These are phyloP conservation scores for Favolaschia claudopus DNA, from an alignment of 768 basidiomycete species.

Conservation along the genomic window DNA sequence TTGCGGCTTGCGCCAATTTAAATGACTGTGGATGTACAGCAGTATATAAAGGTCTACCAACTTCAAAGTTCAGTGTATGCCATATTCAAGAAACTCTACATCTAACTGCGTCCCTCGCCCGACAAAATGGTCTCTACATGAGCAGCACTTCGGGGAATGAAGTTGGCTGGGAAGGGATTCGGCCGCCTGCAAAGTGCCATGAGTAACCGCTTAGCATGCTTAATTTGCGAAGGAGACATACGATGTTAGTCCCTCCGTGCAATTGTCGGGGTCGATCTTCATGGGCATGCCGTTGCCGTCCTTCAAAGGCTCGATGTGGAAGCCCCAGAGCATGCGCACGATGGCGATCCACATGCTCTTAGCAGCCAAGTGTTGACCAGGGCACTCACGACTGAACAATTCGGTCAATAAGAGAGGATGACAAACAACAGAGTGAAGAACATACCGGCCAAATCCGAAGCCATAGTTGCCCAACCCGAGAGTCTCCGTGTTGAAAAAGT, in stretches of 20 bases:
- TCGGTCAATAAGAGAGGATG: neutral
- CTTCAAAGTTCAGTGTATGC: no score
- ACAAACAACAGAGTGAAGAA: neutral
- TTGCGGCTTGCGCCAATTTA: no score
- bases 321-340: no score
- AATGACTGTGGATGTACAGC: no score
- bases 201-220: neutral
- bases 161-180: neutral
- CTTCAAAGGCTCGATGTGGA: no score
- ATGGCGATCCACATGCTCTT: slow-evolving; percentile 8
- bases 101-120: no score
- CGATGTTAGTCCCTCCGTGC: neutral
- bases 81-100: no score
- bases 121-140: neutral
- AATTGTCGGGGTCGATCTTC: neutral
- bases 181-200: neutral
- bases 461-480: neutral
- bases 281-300: no score
- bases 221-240: neutral
- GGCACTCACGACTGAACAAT: neutral
- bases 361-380: slow-evolving; percentile 1
- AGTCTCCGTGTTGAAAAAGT: neutral
- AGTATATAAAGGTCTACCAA: no score
- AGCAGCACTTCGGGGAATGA: slow-evolving; percentile 3
- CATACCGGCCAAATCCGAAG: slow-evolving; percentile 2